Evolutionary conservation across 768 basidiomycete genomes (phyloP).

Genomic region (Guyanaporus albipodus): DNA sequence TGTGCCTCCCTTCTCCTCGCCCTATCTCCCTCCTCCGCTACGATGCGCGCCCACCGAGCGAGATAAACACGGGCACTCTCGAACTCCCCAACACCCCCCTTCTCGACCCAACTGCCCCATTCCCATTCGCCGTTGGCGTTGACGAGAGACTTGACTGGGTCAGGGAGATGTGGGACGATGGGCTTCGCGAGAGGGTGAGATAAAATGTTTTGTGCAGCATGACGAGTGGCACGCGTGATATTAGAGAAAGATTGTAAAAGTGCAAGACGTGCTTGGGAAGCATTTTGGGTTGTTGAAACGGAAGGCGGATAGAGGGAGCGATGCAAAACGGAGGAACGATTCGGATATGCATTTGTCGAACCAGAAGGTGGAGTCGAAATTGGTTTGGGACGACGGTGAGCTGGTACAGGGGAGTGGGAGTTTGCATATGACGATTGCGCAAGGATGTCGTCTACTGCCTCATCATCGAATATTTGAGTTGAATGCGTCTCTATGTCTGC

Average conservation of each 20-base stretch:
- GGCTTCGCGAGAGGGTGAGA: slow-evolving; percentile 96
- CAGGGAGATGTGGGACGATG: slow-evolving; percentile 92
- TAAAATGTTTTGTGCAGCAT: slow-evolving; percentile 91
- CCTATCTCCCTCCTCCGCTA: slow-evolving; percentile 96
- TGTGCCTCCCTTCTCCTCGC: slow-evolving; percentile 79
- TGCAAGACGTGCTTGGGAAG: slow-evolving; percentile 72
- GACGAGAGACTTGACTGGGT: slow-evolving; percentile 87
- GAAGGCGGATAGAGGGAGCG: slow-evolving; percentile 61
- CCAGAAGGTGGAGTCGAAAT: slow-evolving; percentile 39
- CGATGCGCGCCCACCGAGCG: slow-evolving; percentile 94
- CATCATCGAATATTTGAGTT: slow-evolving; percentile 77
- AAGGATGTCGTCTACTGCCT: slow-evolving; percentile 84
- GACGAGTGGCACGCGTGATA: slow-evolving; percentile 87
- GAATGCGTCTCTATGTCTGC: slow-evolving; percentile 93
- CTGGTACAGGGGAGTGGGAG: slow-evolving; percentile 79
- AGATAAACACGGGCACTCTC: slow-evolving; percentile 95
- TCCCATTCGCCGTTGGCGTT: slow-evolving; percentile 88
- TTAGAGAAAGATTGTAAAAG: slow-evolving; percentile 93
- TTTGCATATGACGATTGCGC: slow-evolving; percentile 73
- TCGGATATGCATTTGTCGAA: slow-evolving; percentile 52
- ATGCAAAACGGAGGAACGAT: slow-evolving; percentile 75
- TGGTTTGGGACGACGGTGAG: slow-evolving; percentile 72
- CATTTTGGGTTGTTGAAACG: slow-evolving; percentile 45
- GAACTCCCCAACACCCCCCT: slow-evolving; percentile 91
- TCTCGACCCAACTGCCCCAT: slow-evolving; percentile 92